Percentiles rank a stretch among this genome's conserved stretches.
Conservation (phyloP, 345 rosid genomes). For the Eucalyptus leucophloia region DNA sequence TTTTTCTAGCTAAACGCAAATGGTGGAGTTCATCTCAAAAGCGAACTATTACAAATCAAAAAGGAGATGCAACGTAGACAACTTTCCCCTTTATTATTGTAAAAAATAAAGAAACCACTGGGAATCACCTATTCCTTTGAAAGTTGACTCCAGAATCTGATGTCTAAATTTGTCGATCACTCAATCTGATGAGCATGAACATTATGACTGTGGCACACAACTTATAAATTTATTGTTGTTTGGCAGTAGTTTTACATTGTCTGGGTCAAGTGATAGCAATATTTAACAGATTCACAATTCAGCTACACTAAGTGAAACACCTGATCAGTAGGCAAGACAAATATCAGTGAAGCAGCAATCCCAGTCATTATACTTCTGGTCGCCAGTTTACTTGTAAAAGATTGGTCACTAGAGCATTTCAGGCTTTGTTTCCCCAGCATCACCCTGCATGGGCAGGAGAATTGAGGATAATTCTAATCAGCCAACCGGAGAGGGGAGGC, state of each 20-base stretch:
- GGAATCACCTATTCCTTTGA: not conserved
- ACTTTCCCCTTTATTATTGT: not conserved
- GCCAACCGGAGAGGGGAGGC: not conserved
- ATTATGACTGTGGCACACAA: not conserved
- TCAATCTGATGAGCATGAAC: not conserved
- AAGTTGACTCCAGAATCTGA: not conserved
- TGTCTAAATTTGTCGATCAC: not conserved
- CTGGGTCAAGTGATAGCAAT: not conserved
- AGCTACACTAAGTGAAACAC: constrained; percentile 10
- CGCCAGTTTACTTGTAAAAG: constrained; percentile 6
- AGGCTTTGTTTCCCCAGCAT: constrained; percentile 12
- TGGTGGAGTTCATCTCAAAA: not conserved
- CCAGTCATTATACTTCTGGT: constrained; percentile 34
- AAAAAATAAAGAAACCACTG: not conserved
- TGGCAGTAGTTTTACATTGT: not conserved
- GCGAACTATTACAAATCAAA: not conserved
- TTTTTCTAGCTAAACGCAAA: not conserved
- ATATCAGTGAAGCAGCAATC: constrained; percentile 46
- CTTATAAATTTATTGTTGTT: not conserved
- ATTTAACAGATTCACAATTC: not conserved
- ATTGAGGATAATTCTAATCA: not conserved
- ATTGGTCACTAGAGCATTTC: constrained; percentile 30
- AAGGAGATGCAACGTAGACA: not conserved
- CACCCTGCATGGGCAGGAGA: constrained; percentile 6
- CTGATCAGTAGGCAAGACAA: constrained; percentile 54